phyloP scores from a whole-genome alignment of 352 stramenopile genomes.

The Globisporangium spiculum region DNA sequence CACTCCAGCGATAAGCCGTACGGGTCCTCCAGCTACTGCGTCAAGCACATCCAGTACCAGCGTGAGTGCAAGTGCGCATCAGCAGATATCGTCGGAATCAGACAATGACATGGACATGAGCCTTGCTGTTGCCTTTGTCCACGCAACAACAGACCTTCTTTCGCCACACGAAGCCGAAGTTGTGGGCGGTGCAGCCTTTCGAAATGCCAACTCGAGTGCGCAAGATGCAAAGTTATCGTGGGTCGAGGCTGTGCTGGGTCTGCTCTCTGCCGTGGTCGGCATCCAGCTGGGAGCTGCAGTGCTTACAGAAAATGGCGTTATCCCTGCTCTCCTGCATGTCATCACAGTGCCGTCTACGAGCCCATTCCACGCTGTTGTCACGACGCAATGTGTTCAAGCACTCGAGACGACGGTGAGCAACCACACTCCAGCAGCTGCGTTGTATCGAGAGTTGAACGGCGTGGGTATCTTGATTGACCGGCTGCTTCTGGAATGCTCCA shows the following conservation, averaged over 20 bases:
- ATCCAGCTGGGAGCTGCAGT: conserved; percentile 75
- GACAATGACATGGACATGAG: conserved; percentile 89
- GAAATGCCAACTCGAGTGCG: conserved; percentile 36
- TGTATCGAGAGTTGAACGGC: conserved; percentile 85
- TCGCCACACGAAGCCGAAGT: conserved; percentile 66
- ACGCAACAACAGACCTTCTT: conserved; percentile 76
- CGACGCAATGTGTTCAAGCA: conserved; percentile 78
- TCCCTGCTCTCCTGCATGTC: conserved; percentile 75
- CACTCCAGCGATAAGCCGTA: conserved; percentile 11
- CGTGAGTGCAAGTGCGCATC: neutral
- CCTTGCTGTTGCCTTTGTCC: conserved; percentile 82
- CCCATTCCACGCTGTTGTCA: conserved; percentile 63
- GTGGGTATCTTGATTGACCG: conserved; percentile 83
- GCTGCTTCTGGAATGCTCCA: conserved; percentile 51
- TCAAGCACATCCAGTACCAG: neutral
- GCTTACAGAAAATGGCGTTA: conserved; percentile 81
- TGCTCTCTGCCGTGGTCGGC: conserved; percentile 70
- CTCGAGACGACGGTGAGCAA: conserved; percentile 82
- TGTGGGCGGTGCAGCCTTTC: conserved; percentile 45
- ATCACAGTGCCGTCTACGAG: conserved; percentile 58
- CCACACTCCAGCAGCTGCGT: conserved; percentile 54
- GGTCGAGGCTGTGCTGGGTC: conserved; percentile 73
- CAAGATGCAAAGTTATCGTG: conserved; percentile 64
- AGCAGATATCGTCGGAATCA: conserved; percentile 21
- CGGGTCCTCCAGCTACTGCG: conserved; percentile 8